Base-by-base conservation (phyloP, 108 stramenopile genomes). In the Pseudonitzschia multistriata region DNA sequence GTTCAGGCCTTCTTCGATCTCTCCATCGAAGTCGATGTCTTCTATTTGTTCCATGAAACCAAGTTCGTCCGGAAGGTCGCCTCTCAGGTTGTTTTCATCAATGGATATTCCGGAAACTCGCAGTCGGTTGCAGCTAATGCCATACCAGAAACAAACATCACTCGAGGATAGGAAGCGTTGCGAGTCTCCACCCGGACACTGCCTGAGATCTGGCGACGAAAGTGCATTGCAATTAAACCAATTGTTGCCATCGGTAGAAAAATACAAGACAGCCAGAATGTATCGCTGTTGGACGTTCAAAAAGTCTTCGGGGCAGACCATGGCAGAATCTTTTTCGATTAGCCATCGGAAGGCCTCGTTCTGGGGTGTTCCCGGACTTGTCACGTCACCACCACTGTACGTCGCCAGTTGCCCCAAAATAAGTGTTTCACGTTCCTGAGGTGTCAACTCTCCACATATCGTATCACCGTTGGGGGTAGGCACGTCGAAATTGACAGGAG, bases 341-440 rank as follows among this genome's bases (percentile, higher is more conserved):
- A 90, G 36, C 89, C 89, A 90, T 8, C 77, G 39, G 21, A 86
- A 75, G 14, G 89, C 89, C 21, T 71, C 39, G 21, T 66, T 48
- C 67, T 91, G 90, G 0, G 79, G 75, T 15, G 84, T 73, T 25
- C 74, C 74, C 24, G 66, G 30, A 3, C 29, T 27, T 3, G 68
- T 37, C 7, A 25, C 37, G 17, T n/a, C 55, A 24, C 37, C 47
- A 31, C 49, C 49, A 6, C 62, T 65, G 24, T 69, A 68, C 22
- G 28, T 52, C 39, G 69, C 33, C 0, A 70, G 60, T 63, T 68
- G 49, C 2, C 22, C 27, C 28, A 25, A 21, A 40, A 76, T 61
- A 10, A 53, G 42, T 10, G 35, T 25, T 37, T 27, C 39, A n/a
- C 75, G 36, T 50, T 76, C 49, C 5, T 29, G n/a, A 6, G 63